Base-by-base conservation (phyloP, 1,284 basidiomycete species). In the Anthracocystis setariae region DNA sequence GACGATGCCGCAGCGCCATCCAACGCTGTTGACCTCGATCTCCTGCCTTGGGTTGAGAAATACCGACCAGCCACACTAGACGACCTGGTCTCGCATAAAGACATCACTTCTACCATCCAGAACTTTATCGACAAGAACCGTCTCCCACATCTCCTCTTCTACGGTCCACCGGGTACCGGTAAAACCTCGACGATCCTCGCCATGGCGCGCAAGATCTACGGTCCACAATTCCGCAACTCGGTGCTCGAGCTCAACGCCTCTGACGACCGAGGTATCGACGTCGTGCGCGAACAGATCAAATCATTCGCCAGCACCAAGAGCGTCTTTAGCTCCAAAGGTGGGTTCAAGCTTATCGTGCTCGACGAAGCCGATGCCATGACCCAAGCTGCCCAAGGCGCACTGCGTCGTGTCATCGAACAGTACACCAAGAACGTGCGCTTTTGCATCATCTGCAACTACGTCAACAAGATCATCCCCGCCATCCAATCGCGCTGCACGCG, bases 291-390 rank as follows among this genome's bases (percentile, higher is more conserved):
- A 81, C 94, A 97, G 86, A 95, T 98, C 84, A 98, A 98, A 84
- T 93, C 93, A 82, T 98, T 98, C 51, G 94, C 95, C 1, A 93
- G 94, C 85, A 98, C 95, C 15, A 89, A 93, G 58, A 97, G 94
- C 24, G 86, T 98, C 38, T 88, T 87, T 78, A 85, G 83, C 84
- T 86, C 64, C 44, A 71, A 64, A 39, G 73, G 74, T 24, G 72
- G 70, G 18, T 98, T 91, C 89, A 99, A 98, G 83, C 89, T 99
- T 79, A 96, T 98, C 83, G 90, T 99, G 61, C 89, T 99, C 24
- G 96, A 99, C 77, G 96, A 99, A 84, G 96, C 96, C 20, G 96
- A 99, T 86, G 96, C 96, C 90, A 99, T 99, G 96, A 99, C 96
- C 0, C 91, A 94, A 69, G 91, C 92, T 40, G 96, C 96, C 0